These are phyloP conservation scores for Leptosphaerulina australis DNA, from an alignment of 2,329 filamentous ascomycete genomes.

Conservation along the genomic window DNA sequence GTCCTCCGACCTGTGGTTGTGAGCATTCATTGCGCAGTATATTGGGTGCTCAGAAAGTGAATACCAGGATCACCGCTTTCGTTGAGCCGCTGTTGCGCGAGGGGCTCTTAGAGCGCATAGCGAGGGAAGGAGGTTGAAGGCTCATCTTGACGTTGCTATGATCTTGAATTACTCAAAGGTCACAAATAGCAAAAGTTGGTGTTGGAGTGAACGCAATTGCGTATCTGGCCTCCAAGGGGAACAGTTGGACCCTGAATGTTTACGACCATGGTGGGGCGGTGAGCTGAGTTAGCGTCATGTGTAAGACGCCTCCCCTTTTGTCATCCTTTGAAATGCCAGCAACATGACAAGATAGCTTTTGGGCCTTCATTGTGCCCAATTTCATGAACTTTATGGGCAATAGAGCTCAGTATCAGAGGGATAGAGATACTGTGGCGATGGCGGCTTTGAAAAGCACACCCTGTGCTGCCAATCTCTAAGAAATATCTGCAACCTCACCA, in stretches of 20 bases:
- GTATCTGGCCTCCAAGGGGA: conserved; percentile 32
- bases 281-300: conserved; percentile 5
- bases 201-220: conserved; percentile 29
- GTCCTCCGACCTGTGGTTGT: conserved; percentile 78
- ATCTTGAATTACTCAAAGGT: too few species aligned
- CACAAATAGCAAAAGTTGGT: too few species aligned
- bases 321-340: neutral
- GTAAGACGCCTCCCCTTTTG: conserved; percentile 5
- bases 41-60: conserved; percentile 35
- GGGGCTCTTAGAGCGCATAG: conserved; percentile 40
- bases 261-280: conserved; percentile 10
- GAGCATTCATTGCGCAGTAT: conserved; percentile 25
- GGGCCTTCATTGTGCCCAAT: too few species aligned
- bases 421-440: too few species aligned
- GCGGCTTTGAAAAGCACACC: too few species aligned
- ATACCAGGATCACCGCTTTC: conserved; percentile 93
- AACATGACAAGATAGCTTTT: too few species aligned
- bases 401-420: too few species aligned
- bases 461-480: too few species aligned
- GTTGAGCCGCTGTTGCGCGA: conserved; percentile 60
- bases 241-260: conserved; percentile 35
- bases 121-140: conserved; percentile 47
- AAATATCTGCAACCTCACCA: too few species aligned
- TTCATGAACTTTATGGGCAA: too few species aligned
- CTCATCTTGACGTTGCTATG: conserved; percentile 36